Evolutionary conservation across 371 early-diverging fungal species (phyloP), one percentile per base, ranked within the genome.

Genomic region (Lichtheimia ornata): DNA sequence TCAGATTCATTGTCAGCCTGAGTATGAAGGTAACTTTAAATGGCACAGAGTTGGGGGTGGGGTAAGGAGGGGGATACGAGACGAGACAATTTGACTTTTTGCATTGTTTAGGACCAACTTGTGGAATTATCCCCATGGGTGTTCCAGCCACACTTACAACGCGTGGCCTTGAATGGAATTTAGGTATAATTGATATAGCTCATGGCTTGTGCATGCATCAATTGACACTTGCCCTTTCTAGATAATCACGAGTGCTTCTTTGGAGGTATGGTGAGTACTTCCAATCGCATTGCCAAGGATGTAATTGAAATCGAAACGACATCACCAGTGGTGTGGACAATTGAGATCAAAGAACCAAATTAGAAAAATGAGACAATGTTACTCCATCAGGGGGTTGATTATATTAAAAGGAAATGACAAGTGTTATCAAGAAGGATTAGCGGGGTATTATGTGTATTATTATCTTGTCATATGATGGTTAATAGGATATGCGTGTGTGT

Each of bases 101-200:
- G 35, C 35, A 47, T 47, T n/a, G 22, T 47, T 12, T 50, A 77
- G 81, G 96, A 0, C 94, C 94, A 3, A 89, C 89, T 0, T 97
- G 97, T 69, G 97, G 97, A 22, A 68, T 96, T 4, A 75, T 95
- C 60, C 96, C 97, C 4, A 75, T 97, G 28, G 92, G 91, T 9
- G 81, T 81, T 4, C 72, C 79, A 2, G 79, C 87, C 6, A 71
- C 66, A 2, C 50, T 92, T 18, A 87, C 85, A 0, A 93, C 94
- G 0, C 69, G 53, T 24, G 96, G 97, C 0, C 80, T 97, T 50
- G 83, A 84, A 67, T 97, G 95, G 95, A 85, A 97, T 73, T 70
- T 97, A 27, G 85, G 92, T 90, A 84, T 63, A 22, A 22, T 18
- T 22, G 47, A 22, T 18, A 22, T 47, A 22, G 22, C 22, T 47